Evolutionary conservation across 345 rosid species (phyloP).

Genomic region (Combretum micranthum): DNA sequence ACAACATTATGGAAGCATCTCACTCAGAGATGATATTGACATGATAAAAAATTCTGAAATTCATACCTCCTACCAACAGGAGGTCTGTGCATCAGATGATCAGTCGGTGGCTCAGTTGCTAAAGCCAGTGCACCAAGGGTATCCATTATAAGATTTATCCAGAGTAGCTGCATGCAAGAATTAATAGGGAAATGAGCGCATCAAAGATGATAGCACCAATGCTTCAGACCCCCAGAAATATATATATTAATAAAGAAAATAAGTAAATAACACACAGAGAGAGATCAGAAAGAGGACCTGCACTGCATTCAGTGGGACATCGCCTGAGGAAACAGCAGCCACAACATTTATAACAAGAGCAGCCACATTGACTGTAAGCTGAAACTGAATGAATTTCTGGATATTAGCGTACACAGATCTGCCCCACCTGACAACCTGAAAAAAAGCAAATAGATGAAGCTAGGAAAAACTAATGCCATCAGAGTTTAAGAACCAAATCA

Average conservation of each 20-base stretch:
- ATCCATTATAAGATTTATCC: slow-evolving; percentile 99
- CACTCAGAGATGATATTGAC: not conserved
- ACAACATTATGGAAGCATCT: not conserved
- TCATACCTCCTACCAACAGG: slow-evolving; percentile 94
- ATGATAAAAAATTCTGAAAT: not conserved
- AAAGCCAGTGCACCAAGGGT: slow-evolving; percentile 97
- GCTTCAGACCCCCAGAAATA: not conserved
- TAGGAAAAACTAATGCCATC: too few relatives aligned
- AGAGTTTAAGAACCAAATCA: too few relatives aligned
- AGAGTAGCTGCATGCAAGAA: slow-evolving; percentile 56
- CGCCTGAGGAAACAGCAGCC: slow-evolving; percentile 89
- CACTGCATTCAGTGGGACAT: slow-evolving; percentile 94
- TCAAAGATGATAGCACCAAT: not conserved
- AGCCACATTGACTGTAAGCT: slow-evolving; percentile 93
- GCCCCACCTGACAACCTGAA: slow-evolving; percentile 96
- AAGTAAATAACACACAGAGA: not conserved
- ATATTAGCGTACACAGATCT: slow-evolving; percentile 98
- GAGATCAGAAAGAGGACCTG: slow-evolving; percentile 45
- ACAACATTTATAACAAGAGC: slow-evolving; percentile 90
- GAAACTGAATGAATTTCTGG: slow-evolving; percentile 98
- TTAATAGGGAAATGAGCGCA: not conserved
- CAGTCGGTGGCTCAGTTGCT: slow-evolving; percentile 98
- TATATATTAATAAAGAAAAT: not conserved
- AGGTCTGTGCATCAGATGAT: slow-evolving; percentile 78
- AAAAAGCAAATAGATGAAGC: too few relatives aligned